These are phyloP conservation scores for Ophiostoma piceae DNA, from an alignment of 2,329 filamentous ascomycete species.

Conservation along the genomic window DNA sequence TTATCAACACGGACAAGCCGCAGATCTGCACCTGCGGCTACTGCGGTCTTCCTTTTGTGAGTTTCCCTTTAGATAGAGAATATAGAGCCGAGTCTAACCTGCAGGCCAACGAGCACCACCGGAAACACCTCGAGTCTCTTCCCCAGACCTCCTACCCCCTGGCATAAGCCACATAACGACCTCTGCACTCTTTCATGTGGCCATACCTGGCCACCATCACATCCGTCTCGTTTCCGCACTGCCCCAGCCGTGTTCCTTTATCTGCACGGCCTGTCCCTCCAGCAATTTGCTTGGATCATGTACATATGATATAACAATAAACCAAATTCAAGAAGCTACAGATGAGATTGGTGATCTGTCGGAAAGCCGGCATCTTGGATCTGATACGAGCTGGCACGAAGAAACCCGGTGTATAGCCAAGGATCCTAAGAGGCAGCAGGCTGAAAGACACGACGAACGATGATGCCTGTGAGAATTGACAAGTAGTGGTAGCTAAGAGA, in stretches of 20 bases:
- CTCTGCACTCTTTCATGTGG: slow-evolving; percentile 4
- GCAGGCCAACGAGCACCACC: slow-evolving; percentile 86
- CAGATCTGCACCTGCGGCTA: slow-evolving; percentile 85
- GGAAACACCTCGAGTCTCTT: slow-evolving; percentile 75
- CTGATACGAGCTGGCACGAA: no score
- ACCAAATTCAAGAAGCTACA: neutral
- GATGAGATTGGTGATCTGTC: no score
- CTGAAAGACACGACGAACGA: no score
- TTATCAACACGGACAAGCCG: slow-evolving; percentile 97
- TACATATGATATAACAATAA: slow-evolving; percentile 2
- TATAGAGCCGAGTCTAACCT: no score
- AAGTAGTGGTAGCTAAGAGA: no score
- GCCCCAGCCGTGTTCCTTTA: neutral
- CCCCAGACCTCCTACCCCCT: slow-evolving; percentile 79
- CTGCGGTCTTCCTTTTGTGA: slow-evolving; percentile 87
- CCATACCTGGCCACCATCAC: neutral
- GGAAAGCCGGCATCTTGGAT: no score
- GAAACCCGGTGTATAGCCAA: no score
- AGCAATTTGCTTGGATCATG: neutral
- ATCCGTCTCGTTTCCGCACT: neutral
- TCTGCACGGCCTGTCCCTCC: neutral
- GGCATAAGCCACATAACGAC: slow-evolving; percentile 29
- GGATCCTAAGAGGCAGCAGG: no score
- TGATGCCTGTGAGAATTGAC: no score
- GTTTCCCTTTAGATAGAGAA: no score